Conservation (phyloP, 2,329 filamentous ascomycete genomes). For the Penicillium sp. region DNA sequence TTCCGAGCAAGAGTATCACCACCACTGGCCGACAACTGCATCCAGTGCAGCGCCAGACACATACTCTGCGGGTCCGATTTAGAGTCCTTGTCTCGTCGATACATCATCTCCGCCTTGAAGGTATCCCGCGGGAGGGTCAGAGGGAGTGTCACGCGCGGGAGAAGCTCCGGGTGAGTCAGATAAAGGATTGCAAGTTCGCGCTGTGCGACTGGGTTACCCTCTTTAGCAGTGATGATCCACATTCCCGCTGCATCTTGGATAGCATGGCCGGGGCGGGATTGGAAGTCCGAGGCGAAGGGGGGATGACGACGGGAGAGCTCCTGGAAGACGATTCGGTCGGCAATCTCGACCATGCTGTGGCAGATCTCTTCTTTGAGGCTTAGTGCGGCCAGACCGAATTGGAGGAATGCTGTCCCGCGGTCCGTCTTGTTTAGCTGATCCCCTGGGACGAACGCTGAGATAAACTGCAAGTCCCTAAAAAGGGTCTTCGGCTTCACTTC, state of each 20-base stretch:
- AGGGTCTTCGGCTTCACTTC: slow-evolving; percentile 74
- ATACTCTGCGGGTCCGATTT: slow-evolving; percentile 82
- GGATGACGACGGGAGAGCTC: slow-evolving; percentile 43
- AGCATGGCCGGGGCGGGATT: slow-evolving; percentile 31
- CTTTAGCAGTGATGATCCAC: slow-evolving; percentile 90
- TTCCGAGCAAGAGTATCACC: slow-evolving; percentile 81
- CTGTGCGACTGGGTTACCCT: slow-evolving; percentile 84
- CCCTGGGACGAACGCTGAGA: slow-evolving; percentile 61
- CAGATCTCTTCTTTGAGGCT: slow-evolving; percentile 84
- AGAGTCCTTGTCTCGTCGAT: slow-evolving; percentile 59
- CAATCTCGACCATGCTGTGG: slow-evolving; percentile 76
- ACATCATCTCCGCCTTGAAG: slow-evolving; percentile 85
- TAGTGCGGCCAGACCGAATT: slow-evolving; percentile 84
- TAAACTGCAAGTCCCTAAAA: slow-evolving; percentile 76
- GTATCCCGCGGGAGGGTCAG: slow-evolving; percentile 82
- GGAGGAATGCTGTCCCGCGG: slow-evolving; percentile 78
- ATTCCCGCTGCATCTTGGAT: slow-evolving; percentile 78
- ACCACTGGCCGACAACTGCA: slow-evolving; percentile 83
- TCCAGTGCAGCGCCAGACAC: slow-evolving; percentile 96
- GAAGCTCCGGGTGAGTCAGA: slow-evolving; percentile 82
- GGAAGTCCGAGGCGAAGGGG: slow-evolving; percentile 32
- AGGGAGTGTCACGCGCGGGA: slow-evolving; percentile 76
- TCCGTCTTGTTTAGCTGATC: slow-evolving; percentile 59
- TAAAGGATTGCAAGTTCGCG: slow-evolving; percentile 92
- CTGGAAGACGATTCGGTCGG: slow-evolving; percentile 66